These are phyloP conservation scores for Flaveria ramosissima DNA, from an alignment of 129 eudicot genomes.

Conservation along the genomic window DNA sequence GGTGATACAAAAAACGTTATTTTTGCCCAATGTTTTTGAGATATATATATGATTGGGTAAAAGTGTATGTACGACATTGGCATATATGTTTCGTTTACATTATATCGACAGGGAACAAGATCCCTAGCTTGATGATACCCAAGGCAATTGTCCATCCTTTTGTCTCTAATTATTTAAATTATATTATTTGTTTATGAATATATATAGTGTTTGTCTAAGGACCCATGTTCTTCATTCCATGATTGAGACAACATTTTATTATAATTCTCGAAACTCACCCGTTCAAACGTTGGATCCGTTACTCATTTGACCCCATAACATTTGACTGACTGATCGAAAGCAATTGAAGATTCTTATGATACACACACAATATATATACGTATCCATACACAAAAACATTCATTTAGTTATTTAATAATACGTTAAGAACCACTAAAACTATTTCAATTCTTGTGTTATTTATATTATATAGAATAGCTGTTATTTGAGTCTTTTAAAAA, in stretches of 20 bases:
- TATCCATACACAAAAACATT: no score
- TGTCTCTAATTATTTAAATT: constrained; percentile 30
- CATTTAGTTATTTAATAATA: no score
- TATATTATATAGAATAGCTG: no score
- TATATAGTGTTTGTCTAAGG: constrained; percentile 28
- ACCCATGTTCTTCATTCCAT: constrained; percentile 42
- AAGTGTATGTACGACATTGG: constrained; percentile 26
- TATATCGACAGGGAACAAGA: constrained; percentile 45
- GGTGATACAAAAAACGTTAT: constrained; percentile 28
- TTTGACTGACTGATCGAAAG: no score
- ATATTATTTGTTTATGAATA: constrained; percentile 21
- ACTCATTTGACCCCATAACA: no score
- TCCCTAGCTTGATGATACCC: constrained; percentile 44
- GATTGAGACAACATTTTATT: constrained; percentile 39
- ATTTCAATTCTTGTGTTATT: no score
- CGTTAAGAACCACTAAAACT: no score
- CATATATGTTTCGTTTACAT: constrained; percentile 22
- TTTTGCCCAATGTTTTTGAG: constrained; percentile 20
- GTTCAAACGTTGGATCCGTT: constrained; percentile 28
- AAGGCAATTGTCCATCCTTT: constrained; percentile 44
- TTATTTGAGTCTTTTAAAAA: no score
- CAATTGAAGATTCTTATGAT: no score
- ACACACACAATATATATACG: no score
- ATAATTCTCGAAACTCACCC: constrained; percentile 31
- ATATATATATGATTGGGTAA: constrained; percentile 34